Evolutionary conservation across 768 basidiomycete genomes (phyloP).

Genomic region (Rhodotorula diobovata): DNA sequence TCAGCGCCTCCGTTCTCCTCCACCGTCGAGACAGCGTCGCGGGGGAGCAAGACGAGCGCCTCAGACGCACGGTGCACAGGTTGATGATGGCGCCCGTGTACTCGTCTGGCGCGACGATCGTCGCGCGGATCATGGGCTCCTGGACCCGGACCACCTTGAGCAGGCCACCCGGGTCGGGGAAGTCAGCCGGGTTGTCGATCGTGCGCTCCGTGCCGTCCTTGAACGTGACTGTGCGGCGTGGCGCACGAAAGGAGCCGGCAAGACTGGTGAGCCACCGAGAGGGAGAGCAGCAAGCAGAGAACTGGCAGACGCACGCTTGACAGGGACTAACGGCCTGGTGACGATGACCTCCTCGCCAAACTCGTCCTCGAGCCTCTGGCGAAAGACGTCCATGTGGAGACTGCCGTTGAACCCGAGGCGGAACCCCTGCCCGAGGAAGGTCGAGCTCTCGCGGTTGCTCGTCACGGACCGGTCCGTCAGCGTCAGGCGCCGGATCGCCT

Average conservation of each 20-base stretch:
- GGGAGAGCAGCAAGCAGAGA: neutral
- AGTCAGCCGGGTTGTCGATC: conserved; percentile 91
- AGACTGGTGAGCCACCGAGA: too few relatives aligned
- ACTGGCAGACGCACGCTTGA: conserved; percentile 58
- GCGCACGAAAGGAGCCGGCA: too few relatives aligned
- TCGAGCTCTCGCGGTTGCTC: conserved; percentile 83
- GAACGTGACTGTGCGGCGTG: conserved; percentile 72
- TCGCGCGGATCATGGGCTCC: conserved; percentile 88
- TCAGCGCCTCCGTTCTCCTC: too few relatives aligned
- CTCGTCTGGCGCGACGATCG: conserved; percentile 90
- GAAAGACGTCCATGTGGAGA: conserved; percentile 92
- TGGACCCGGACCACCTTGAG: conserved; percentile 64
- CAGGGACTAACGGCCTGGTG: conserved; percentile 92
- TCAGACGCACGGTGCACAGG: conserved; percentile 59
- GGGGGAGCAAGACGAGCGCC: too few relatives aligned
- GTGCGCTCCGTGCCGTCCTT: conserved; percentile 58
- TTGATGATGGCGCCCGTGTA: conserved; percentile 96
- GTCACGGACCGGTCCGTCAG: conserved; percentile 85
- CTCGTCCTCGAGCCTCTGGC: conserved; percentile 94
- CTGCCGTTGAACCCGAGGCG: conserved; percentile 92
- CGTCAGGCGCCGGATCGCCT: conserved; percentile 82
- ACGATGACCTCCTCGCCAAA: conserved; percentile 86
- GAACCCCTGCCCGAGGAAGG: conserved; percentile 90
- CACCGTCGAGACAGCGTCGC: too few relatives aligned
- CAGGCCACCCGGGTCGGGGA: conserved; percentile 73